These are phyloP conservation scores for Biscutella auriculata DNA, from an alignment of 441 rosid genomes.

Conservation along the genomic window DNA sequence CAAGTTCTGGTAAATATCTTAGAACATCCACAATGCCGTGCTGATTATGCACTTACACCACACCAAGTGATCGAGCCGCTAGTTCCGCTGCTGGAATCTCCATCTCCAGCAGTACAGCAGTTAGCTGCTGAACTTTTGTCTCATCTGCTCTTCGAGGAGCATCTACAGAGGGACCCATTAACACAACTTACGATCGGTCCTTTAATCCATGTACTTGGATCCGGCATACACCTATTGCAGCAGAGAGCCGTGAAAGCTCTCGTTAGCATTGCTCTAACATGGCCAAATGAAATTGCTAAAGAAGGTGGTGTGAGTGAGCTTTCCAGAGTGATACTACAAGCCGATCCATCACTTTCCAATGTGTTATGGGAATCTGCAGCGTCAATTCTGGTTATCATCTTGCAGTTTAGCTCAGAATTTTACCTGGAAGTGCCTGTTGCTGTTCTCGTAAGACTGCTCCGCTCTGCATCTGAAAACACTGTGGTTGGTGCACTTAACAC, in stretches of 20 bases:
- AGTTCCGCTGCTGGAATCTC: constrained; percentile 86
- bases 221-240: constrained; percentile 84
- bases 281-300: constrained; percentile 97
- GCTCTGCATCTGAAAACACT: constrained; percentile 74
- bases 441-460: constrained; percentile 87
- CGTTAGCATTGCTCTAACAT: constrained; percentile 72
- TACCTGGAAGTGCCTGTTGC: constrained; percentile 97
- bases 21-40: constrained; percentile 96
- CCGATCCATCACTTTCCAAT: constrained; percentile 89
- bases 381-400: constrained; percentile 70
- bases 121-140: constrained; percentile 98
- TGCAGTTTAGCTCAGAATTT: constrained; percentile 95
- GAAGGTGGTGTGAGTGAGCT: constrained; percentile 95
- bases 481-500: constrained; percentile 89
- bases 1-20: constrained; percentile 95
- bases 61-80: constrained; percentile 91
- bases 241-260: constrained; percentile 99
- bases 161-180: constrained; percentile 82
- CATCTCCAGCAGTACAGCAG: constrained; percentile 93
- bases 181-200: constrained; percentile 86
- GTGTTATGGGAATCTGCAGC: constrained; percentile 97
- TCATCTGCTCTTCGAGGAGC: constrained; percentile 76
- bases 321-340: constrained; percentile 87
- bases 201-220: constrained; percentile 74
- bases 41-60: constrained; percentile 69